Evolutionary conservation across 2,329 filamentous ascomycete species (phyloP).

Genomic region (Zasmidium citrigriseum): DNA sequence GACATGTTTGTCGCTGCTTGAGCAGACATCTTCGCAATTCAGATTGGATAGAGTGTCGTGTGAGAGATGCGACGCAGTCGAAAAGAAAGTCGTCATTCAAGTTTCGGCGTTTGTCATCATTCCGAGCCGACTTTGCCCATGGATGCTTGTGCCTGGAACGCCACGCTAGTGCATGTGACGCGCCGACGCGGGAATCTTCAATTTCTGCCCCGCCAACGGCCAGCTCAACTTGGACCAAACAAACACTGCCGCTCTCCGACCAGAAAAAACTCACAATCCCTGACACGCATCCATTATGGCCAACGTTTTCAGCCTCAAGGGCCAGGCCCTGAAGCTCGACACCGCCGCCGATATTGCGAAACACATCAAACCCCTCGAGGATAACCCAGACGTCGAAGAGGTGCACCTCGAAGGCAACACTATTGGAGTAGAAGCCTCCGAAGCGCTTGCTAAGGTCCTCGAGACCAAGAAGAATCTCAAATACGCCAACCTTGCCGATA

Average conservation of each 20-base stretch:
- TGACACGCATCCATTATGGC: conserved; percentile 47
- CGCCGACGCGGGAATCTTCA: not conserved
- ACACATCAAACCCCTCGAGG: conserved; percentile 74
- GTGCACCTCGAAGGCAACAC: conserved; percentile 89
- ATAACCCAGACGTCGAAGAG: conserved; percentile 76
- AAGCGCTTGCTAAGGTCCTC: conserved; percentile 79
- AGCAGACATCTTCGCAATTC: conserved; percentile 17
- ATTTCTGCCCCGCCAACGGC: not conserved
- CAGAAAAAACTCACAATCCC: not conserved
- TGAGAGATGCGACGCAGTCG: not conserved
- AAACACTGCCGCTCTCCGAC: not conserved
- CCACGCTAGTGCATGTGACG: not conserved
- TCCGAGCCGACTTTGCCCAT: not conserved
- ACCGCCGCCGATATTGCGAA: conserved; percentile 82
- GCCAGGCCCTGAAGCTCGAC: conserved; percentile 89
- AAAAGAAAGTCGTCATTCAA: conserved; percentile 1
- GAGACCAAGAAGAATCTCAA: conserved; percentile 73
- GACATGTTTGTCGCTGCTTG: conserved; percentile 15
- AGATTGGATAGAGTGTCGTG: not conserved
- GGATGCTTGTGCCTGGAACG: not conserved
- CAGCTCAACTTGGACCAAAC: not conserved
- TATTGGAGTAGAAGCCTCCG: conserved; percentile 82
- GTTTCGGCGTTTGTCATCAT: conserved; percentile 3
- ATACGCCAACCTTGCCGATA: conserved; percentile 90
- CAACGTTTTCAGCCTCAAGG: conserved; percentile 86